Evolutionary conservation across 495 filamentous ascomycete genomes (phyloP), one percentile per base, ranked within the genome.

Genomic region (Penicillium atrosanguineum): DNA sequence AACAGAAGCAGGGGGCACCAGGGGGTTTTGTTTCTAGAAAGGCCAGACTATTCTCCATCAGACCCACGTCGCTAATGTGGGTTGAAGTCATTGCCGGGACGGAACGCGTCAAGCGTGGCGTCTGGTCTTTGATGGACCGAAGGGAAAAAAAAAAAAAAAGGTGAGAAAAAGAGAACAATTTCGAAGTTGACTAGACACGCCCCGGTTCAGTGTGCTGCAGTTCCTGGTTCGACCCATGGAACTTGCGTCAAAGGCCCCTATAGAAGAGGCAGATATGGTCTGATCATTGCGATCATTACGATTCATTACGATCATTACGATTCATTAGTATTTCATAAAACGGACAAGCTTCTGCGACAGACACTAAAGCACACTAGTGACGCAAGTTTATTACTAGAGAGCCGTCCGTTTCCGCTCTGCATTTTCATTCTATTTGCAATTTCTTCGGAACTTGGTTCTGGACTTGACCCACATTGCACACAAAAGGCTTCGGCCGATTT

Each of bases 11-110:
- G 26, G 39, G 18, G 38, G 11, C n/a, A 39, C 41, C 25, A 44
- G 37, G 52, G 37, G 34, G n/a, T 47, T 51, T 55, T 41, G 42
- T 40, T 36, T 39, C 25, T 29, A 53, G 41, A 37, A 45, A 14
- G 39, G 48, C 47, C 23, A 20, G 44, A 15, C 43, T 46, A 16
- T 28, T 31, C 11, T 26, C 29, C 23, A 34, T 47, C 44, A 48
- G 59, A 61, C 62, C 62, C 62, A 64, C 62, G 58, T 50, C 48
- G 55, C 61, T 64, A 61, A 59, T 48, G 59, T 45, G 43, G 45
- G 46, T 58, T 63, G 56, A 60, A 53, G 56, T 65, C 60, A 62
- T 65, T 26, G 42, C 50, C 42, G 34, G 37, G 43, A 26, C 25
- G 23, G 36, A 39, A 44, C 56, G 56, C 52, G 55, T 59, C 48